Conservation (phyloP, 139 green algal genomes). For the Closterium sp. region DNA sequence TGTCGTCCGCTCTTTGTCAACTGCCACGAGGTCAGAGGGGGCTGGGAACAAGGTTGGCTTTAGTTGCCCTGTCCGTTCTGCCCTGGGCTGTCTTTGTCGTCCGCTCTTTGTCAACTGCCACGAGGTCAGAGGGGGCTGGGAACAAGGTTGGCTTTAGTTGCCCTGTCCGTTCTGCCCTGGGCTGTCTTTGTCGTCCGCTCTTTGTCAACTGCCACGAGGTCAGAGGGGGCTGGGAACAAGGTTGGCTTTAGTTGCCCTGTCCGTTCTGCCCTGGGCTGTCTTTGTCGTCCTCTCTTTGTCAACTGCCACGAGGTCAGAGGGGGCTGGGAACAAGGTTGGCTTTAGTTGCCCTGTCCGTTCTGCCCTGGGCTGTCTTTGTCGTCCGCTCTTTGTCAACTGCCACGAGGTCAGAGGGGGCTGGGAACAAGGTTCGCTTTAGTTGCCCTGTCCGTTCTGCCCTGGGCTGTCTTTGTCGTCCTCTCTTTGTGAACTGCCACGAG, state of each 20-base stretch:
- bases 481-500: constrained; percentile 91
- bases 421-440: no score
- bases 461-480: constrained; percentile 6
- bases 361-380: no score
- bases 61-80: no score
- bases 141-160: no score
- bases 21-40: constrained; percentile 92
- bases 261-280: no score
- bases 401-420: no score
- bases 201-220: constrained; percentile 87
- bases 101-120: constrained; percentile 97
- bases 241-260: not conserved
- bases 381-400: constrained; percentile 98
- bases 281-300: constrained; percentile 94
- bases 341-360: not conserved
- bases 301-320: constrained; percentile 76
- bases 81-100: no score
- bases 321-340: no score
- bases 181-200: constrained; percentile 62
- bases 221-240: no score
- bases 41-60: no score
- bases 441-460: not conserved
- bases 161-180: not conserved
- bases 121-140: constrained; percentile 74
- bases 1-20: no score